Conservation (phyloP, 1,284 basidiomycete genomes). For the Ustilago nuda region DNA sequence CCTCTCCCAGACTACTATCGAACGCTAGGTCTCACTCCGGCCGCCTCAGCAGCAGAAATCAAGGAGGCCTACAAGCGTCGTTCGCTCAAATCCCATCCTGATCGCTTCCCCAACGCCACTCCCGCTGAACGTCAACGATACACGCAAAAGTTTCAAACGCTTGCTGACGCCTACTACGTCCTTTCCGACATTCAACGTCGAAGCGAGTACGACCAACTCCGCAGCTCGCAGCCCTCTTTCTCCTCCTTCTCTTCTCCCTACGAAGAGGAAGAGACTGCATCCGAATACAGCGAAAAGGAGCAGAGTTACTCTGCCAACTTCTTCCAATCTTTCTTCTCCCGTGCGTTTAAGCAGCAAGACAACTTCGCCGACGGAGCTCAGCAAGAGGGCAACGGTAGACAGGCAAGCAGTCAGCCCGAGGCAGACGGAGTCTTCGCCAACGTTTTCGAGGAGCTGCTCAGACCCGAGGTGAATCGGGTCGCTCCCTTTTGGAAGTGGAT, state of each 20-base stretch:
- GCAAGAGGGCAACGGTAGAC: slow-evolving; percentile 11
- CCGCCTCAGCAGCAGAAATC: slow-evolving; percentile 79
- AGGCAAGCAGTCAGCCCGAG: slow-evolving; percentile 44
- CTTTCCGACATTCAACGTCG: slow-evolving; percentile 81
- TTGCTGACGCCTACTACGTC: slow-evolving; percentile 96
- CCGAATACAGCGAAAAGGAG: slow-evolving; percentile 53
- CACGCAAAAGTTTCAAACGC: slow-evolving; percentile 71
- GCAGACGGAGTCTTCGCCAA: slow-evolving; percentile 61
- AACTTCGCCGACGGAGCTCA: neutral
- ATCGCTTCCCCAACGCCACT: slow-evolving; percentile 82
- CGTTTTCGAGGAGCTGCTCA: slow-evolving; percentile 67
- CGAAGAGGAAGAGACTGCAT: slow-evolving; percentile 31
- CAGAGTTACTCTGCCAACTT: slow-evolving; percentile 59
- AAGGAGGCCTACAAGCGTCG: slow-evolving; percentile 84
- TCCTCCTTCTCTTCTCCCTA: slow-evolving; percentile 22
- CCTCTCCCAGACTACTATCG: slow-evolving; percentile 63
- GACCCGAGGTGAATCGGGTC: slow-evolving; percentile 65
- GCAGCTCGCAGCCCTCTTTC: slow-evolving; percentile 32
- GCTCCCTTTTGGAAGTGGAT: slow-evolving; percentile 60
- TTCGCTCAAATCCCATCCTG: slow-evolving; percentile 83
- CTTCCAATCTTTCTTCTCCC: slow-evolving; percentile 59
- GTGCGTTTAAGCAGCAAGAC: slow-evolving; percentile 39
- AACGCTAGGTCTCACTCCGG: slow-evolving; percentile 71
- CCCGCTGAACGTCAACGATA: slow-evolving; percentile 77
- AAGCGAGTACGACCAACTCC: slow-evolving; percentile 77